Base-by-base conservation (phyloP, 1,284 basidiomycete genomes). In the Austroboletus niveus region DNA sequence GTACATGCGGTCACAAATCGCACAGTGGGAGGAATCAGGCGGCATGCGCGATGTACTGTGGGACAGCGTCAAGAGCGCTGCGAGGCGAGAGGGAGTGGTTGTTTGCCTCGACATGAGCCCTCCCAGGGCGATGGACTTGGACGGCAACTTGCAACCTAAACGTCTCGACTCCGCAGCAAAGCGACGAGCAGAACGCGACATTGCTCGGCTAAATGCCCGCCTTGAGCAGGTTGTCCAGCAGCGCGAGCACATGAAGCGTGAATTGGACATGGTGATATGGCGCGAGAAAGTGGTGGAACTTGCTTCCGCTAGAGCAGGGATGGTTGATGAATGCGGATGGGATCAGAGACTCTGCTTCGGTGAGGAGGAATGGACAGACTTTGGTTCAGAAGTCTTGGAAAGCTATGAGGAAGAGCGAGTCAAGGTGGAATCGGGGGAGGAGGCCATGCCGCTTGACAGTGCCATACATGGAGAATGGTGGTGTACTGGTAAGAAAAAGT, bases 281-380 rank as follows among this genome's bases (percentile, higher is more conserved):
- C 75, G 88, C 47, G 83, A 86, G 69, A 76, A 76, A 52, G 63
- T 92, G 27, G 69, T 89, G 15, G 77, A 81, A 48, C 74, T 88
- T 32, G 88, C 88, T 8, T 75, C 72, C 8, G 79, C 79, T 41
- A 75, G 86, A 24, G 80, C 85, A 10, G 81, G 81, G 49, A 69
- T 70, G 15, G 64, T 81, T 20, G 78, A 78, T 10, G 79, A 81
- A 56, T 94, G 91, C 69, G 91, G 91, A 2, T 92, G 91, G 84
- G 91, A 94, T 66, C 82, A 84, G 59, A 76, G 90, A 29, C 72
- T 94, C n/a, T 87, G 87, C 54, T 84, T 87, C 64, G 85, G 84
- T 27, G 86, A 90, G 49, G 82, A 84, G 48, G 87, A 90, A 64
- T 87, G 82, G 73, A 75, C 71, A 24, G 84, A 84, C 49, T 85